Evolutionary conservation across 805 yeast genomes (phyloP).

Genomic region (Trichomonascus vanleenenianus): DNA sequence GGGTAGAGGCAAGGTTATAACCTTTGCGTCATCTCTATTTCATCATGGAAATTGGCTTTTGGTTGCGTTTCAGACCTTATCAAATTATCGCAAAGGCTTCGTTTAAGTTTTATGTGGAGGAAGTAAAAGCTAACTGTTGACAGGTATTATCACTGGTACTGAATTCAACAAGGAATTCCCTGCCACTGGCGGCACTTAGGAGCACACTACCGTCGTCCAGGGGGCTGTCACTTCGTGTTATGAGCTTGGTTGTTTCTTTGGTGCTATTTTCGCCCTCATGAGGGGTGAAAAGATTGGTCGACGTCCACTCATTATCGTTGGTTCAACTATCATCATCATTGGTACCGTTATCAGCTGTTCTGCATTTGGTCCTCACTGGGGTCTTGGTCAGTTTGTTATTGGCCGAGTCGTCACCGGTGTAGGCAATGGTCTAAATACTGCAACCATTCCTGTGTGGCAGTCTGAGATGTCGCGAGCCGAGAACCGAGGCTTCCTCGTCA

Average conservation of each 20-base stretch:
- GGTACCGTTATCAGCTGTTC: slow-evolving; percentile 59
- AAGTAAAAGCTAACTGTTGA: no score
- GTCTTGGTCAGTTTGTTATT: slow-evolving; percentile 61
- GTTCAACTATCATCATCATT: slow-evolving; percentile 46
- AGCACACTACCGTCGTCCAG: slow-evolving; percentile 48
- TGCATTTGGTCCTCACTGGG: slow-evolving; percentile 21
- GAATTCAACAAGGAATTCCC: slow-evolving; percentile 62
- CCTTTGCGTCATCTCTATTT: slow-evolving; percentile 37
- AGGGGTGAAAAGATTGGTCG: slow-evolving; percentile 62
- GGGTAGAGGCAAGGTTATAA: background rate
- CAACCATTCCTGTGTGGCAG: slow-evolving; percentile 81
- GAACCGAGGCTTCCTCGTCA: slow-evolving; percentile 61
- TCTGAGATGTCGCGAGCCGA: slow-evolving; percentile 65
- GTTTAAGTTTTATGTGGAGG: background rate
- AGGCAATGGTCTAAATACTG: slow-evolving; percentile 71
- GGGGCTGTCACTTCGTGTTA: slow-evolving; percentile 53
- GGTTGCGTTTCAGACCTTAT: no score
- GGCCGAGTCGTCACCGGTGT: slow-evolving; percentile 69
- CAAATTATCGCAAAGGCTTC: no score
- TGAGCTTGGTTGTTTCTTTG: slow-evolving; percentile 69
- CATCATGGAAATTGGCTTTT: no score
- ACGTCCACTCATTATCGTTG: slow-evolving; percentile 51
- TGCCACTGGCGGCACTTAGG: slow-evolving; percentile 33
- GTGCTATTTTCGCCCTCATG: slow-evolving; percentile 56
- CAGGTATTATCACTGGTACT: slow-evolving; percentile 37